These are phyloP conservation scores for Polyplosphaeria fusca DNA, from an alignment of 495 filamentous ascomycete genomes.

Conservation along the genomic window DNA sequence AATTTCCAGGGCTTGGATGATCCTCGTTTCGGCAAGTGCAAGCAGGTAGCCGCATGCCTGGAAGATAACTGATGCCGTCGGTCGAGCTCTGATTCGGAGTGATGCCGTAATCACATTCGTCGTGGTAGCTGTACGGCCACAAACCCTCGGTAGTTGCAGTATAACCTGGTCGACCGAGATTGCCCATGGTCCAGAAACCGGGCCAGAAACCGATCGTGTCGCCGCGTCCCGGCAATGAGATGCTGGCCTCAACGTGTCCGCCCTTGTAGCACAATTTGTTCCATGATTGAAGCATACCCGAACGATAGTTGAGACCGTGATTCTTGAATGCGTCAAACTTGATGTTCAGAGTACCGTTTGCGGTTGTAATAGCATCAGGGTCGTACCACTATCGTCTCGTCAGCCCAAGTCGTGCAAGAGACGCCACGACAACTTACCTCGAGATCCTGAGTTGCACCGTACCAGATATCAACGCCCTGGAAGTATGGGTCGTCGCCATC, in stretches of 20 bases:
- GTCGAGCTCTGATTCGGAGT: slow-evolving; percentile 70
- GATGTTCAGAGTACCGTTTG: slow-evolving; percentile 63
- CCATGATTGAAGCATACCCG: slow-evolving; percentile 81
- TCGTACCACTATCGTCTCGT: slow-evolving; percentile 63
- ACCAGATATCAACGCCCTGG: slow-evolving; percentile 72
- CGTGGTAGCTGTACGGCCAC: slow-evolving; percentile 76
- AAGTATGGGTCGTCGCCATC: slow-evolving; percentile 71
- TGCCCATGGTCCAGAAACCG: slow-evolving; percentile 79
- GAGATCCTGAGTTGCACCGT: slow-evolving; percentile 72
- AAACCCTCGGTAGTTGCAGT: slow-evolving; percentile 68
- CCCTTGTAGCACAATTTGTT: slow-evolving; percentile 78
- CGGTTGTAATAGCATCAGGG: slow-evolving; percentile 69
- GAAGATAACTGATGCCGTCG: slow-evolving; percentile 66
- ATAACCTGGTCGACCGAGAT: slow-evolving; percentile 67
- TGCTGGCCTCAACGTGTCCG: slow-evolving; percentile 71
- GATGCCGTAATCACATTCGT: slow-evolving; percentile 71
- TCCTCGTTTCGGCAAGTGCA: slow-evolving; percentile 65
- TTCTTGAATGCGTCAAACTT: slow-evolving; percentile 65
- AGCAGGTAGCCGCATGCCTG: slow-evolving; percentile 70
- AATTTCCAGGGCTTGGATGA: slow-evolving; percentile 67
- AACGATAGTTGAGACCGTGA: slow-evolving; percentile 67
- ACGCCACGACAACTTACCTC: slow-evolving; percentile 49
- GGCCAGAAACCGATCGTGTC: slow-evolving; percentile 73
- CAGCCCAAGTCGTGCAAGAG: background rate
- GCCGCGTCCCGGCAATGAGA: slow-evolving; percentile 69